Base-by-base conservation (phyloP, 2,329 filamentous ascomycete genomes). In the Pezicula radicicola region DNA sequence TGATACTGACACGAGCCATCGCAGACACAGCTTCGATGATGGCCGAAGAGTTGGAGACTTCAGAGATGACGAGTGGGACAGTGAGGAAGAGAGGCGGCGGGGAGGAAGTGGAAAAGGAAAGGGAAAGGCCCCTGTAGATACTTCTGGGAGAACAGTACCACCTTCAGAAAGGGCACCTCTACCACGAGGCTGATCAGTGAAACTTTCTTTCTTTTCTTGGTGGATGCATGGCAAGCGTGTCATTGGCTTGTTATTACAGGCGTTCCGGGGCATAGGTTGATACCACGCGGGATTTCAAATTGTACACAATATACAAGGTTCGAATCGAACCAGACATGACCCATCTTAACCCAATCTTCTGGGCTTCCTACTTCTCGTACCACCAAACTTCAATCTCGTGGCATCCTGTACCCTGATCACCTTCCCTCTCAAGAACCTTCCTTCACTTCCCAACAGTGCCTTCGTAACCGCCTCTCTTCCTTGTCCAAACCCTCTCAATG, bases 311-410 rank as follows among this genome's bases (percentile, higher is more conserved):
- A 47, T 47, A 56, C 54, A 55, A 43, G 51, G 37, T 36, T 50
- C 43, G 44, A 21, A 19, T 35, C 37, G 30, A 30, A 45, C 46
- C 39, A 42, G n/a, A 16, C 37, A 49, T 21, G 6, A 16, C 33
- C 28, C 15, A 36, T 18, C 54, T 55, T 61, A 68, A 60, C 66
- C 66, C 75, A 97, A 73, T 75, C 94, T 87, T 72, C 92, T 92
- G 37, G 85, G 87, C 69, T 86, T 89, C 70, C 81, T 82, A 75
- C 91, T 93, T 72, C 92, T 89, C 37, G 89, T 90, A 66, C 94
- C 95, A 73, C 92, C 94, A 77, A 97, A 96, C 78, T 99, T 99
- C 71, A 97, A 72, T 64, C 88, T 88, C 50, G 93, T 97, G 39
- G 84, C 79, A 73, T 99, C 94, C 30, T 89, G 85, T 55, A 99